Base-by-base conservation (phyloP, 2,329 filamentous ascomycete genomes). In the Paramyrothecium roridum region DNA sequence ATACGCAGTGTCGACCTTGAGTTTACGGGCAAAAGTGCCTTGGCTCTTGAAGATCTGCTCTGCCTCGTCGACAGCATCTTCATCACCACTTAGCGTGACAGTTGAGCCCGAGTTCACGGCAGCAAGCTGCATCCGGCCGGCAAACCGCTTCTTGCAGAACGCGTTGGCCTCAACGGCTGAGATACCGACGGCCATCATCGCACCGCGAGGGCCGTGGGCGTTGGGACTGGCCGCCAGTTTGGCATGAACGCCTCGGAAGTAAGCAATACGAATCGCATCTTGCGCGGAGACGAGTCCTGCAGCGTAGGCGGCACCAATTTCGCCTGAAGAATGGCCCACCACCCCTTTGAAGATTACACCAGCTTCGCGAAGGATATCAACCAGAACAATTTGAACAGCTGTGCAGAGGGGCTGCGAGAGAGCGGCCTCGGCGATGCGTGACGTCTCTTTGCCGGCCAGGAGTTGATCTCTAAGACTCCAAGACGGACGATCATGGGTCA, bases 321-420 rank as follows among this genome's bases (percentile, higher is more conserved):
- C 73, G 2, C 74, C 74, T 6, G 63, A 69, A 1, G 72, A 75
- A 49, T 77, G 73, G 1, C 74, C 73, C 1, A 71, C 58, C 4
- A 76, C 70, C 2, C 65, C 67, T 2, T 58, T 19, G 0, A 73
- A 70, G 0, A 51, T 48, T 8, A 77, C 58, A 0, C 56, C 61
- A 58, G 65, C 69, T 1, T 58, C 66, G 1, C 64, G 56, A 3
- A 76, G 62, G 0, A 75, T 59, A 8, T 77, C 63, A 2, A 71
- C 72, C 2, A 80, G 59, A 0, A 68, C 80, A 2, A 85, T 69
- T 59, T 85, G 82, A 1, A 85, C 46, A 0, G 81, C 80, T 0
- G 81, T 83, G 52, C 77, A 83, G 1, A 82, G 61, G 0, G 82
- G 78, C 57, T 84, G 81, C 0, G 77, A 73, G 21, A 81, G 59